Percentiles rank a stretch among this genome's conserved stretches.
These are phyloP conservation scores for Fraxinus nigra DNA, from an alignment of 305 asterid genomes.

Conservation along the genomic window DNA sequence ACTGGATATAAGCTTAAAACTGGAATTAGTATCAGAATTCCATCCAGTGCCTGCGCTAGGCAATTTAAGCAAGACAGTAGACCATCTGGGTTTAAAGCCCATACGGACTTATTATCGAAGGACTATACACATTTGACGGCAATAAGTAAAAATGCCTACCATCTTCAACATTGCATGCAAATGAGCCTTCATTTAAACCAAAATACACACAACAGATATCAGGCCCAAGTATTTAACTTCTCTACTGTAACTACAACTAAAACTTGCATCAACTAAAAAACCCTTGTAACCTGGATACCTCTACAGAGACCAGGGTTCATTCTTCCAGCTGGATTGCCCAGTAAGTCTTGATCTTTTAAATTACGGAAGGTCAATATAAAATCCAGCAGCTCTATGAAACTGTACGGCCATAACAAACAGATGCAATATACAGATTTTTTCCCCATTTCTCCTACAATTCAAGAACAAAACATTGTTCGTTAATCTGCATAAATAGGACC, in stretches of 20 bases:
- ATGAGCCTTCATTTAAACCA: not conserved
- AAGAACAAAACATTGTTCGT: not conserved
- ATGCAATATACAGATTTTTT: constrained; percentile 72
- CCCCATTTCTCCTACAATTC: constrained; percentile 87
- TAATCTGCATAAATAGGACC: not conserved
- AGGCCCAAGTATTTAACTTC: constrained; percentile 11
- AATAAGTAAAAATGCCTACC: not conserved
- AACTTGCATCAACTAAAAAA: constrained; percentile 1
- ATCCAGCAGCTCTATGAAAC: constrained; percentile 47
- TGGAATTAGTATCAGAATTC: not conserved
- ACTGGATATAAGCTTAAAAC: constrained; percentile 1
- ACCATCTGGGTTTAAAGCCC: not conserved
- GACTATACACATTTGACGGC: constrained; percentile 4
- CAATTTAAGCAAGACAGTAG: constrained; percentile 8
- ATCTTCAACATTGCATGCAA: constrained; percentile 11
- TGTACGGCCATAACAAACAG: constrained; percentile 87
- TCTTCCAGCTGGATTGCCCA: not conserved
- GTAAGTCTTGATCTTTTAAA: constrained; percentile 1
- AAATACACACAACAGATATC: constrained; percentile 12
- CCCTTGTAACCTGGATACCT: constrained; percentile 2
- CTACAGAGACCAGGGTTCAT: not conserved
- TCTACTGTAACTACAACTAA: constrained; percentile 25
- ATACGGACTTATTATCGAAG: not conserved
- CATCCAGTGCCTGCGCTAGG: not conserved
- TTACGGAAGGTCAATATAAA: not conserved